Evolutionary conservation across 805 yeast species (phyloP).

Genomic region (Candida oleophila): DNA sequence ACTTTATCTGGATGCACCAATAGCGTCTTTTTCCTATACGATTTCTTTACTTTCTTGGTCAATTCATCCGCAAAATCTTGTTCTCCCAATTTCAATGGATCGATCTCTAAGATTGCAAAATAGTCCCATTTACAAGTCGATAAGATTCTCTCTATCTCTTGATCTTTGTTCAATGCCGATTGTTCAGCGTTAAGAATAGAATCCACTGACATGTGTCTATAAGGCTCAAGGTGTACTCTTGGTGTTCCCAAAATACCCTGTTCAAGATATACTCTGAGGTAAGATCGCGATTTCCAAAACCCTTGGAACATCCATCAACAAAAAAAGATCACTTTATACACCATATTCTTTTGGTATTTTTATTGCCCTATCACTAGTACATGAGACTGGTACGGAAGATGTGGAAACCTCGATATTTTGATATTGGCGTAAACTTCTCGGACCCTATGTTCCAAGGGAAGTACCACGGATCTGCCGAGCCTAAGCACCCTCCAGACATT

Average conservation of each 20-base stretch:
- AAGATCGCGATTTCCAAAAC: neutral
- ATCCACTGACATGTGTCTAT: constrained; percentile 14
- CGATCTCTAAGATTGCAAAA: constrained; percentile 50
- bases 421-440: constrained; percentile 70
- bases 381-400: neutral
- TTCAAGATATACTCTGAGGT: neutral
- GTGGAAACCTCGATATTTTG: constrained; percentile 45
- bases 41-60: constrained; percentile 39
- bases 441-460: constrained; percentile 85
- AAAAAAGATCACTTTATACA: neutral
- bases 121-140: constrained; percentile 48
- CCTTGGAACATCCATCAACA: too few species aligned
- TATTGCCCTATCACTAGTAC: neutral
- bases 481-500: constrained; percentile 67
- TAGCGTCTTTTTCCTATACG: constrained; percentile 58
- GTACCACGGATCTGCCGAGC: constrained; percentile 59
- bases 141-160: constrained; percentile 57
- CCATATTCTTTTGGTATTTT: neutral
- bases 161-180: constrained; percentile 36
- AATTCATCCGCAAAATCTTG: constrained; percentile 38
- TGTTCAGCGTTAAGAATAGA: constrained; percentile 22
- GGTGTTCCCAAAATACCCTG: too few species aligned
- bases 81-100: constrained; percentile 16
- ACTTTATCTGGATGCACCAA: constrained; percentile 71
- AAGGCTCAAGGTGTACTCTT: neutral